Conservation (phyloP, 345 rosid genomes). For the Eucalyptus decipiens region DNA sequence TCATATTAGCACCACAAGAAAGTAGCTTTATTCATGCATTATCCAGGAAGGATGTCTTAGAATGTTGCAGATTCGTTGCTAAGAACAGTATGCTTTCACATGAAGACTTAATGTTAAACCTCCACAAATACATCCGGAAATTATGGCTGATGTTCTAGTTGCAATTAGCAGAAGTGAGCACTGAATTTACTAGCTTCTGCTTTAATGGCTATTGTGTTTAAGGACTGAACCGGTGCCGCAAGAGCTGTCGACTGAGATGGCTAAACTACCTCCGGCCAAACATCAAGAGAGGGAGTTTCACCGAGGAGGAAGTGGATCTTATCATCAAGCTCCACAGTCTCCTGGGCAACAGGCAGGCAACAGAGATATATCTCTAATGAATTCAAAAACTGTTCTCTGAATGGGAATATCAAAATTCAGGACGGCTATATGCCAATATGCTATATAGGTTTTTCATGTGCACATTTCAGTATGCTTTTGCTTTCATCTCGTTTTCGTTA, state of each 20-base stretch:
- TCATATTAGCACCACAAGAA: not conserved
- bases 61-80: not conserved
- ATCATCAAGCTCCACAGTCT: slow-evolving; percentile 26
- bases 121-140: not conserved
- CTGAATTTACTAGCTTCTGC: not conserved
- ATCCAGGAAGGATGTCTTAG: not conserved
- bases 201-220: not conserved
- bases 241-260: slow-evolving; percentile 36
- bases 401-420: not conserved
- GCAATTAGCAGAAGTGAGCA: not conserved
- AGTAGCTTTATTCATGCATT: not conserved
- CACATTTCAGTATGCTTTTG: not conserved
- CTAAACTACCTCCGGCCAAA: slow-evolving; percentile 30
- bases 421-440: not conserved
- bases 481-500: not conserved
- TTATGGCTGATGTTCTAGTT: not conserved
- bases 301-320: slow-evolving; percentile 22
- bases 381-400: not conserved
- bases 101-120: not conserved
- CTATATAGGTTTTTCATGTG: not conserved
- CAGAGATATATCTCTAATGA: not conserved
- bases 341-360: slow-evolving; percentile 19
- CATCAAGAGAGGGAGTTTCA: slow-evolving; percentile 26
- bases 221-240: slow-evolving; percentile 32
- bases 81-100: not conserved